Evolutionary conservation across 345 rosid genomes (phyloP), one percentile per base, ranked within the genome.

Genomic region (Cochlearia excelsa): DNA sequence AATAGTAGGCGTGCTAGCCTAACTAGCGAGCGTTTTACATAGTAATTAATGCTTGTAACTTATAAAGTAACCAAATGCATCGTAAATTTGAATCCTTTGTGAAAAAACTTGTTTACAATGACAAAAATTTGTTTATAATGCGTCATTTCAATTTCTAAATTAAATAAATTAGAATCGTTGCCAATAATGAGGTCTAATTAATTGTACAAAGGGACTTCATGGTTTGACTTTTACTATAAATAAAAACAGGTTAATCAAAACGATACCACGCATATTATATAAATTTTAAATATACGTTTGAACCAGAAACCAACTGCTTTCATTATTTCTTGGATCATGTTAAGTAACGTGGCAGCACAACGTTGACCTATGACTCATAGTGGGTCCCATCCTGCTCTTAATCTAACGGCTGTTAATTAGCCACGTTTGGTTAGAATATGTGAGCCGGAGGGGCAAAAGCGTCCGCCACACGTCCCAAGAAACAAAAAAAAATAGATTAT

Each of bases 381-480:
- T 9, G 27, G 55, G 54, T 46, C 73, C 50, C 39, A 7, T 31
- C 26, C 37, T 39, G 9, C 5, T 28, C 16, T 46, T 30, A 26
- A 6, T n/a, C 30, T 30, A 54, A 69, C 74, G 74, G 64, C 69
- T 63, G 30, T 7, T 4, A 54, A 46, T 56, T 56, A 4, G 48
- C 69, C 69, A 69, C 74, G 73, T 39, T 37, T 26, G 37, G 5
- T 30, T 6, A 29, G 30, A 30, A 1, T 7, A n/a, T 9, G 2
- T 39, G 43, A 39, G 9, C 43, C n/a, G 42, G 26, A 61, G 23
- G 68, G 53, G 53, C 9, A 70, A 57, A 70, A 70, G 35, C 54
- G 54, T 57, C 68, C 51, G 73, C 53, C 73, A 68, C 73, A 68
- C 73, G 62, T 68, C 40, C 41, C 59, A 54, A 16, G 23, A 16